A percentile compares a stretch with the other conserved stretches of the same genome.
Conservation (phyloP, 75 land plant species). For the Adiantum capillusveneris region DNA sequence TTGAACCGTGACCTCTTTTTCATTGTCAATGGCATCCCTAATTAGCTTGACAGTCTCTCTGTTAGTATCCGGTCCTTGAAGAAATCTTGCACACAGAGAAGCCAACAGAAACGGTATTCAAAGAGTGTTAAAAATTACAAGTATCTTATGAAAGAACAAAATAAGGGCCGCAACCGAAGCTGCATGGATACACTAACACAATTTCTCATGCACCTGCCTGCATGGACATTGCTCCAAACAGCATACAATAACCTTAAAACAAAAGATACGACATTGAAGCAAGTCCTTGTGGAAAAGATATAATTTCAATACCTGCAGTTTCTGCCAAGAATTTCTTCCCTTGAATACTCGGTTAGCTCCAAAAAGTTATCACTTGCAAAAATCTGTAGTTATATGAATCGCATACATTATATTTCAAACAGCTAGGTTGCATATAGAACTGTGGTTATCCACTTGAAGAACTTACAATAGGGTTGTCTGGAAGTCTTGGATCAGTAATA, state of each 20-base stretch:
- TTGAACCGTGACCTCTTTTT: conserved; percentile 76
- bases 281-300: not conserved
- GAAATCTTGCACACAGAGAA: conserved; percentile 39
- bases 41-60: conserved; percentile 61
- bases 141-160: too few species aligned
- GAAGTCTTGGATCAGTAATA: conserved; percentile 74
- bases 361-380: conserved; percentile 79
- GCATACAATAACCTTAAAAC: too few species aligned
- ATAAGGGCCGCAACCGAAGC: too few species aligned
- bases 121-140: too few species aligned
- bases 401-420: too few species aligned
- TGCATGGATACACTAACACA: too few species aligned
- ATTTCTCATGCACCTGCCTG: too few species aligned
- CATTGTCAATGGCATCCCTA: conserved; percentile 67
- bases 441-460: not conserved
- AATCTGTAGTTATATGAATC: conserved; percentile 25
- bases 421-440: not conserved
- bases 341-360: conserved; percentile 72
- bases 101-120: not conserved
- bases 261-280: too few species aligned
- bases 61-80: conserved; percentile 94
- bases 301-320: conserved; percentile 52
- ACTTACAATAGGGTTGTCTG: conserved; percentile 82
- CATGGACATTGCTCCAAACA: too few species aligned
- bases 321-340: conserved; percentile 77